Evolutionary conservation across 179 eudicot species (phyloP).

Genomic region (Spergularia azorica): DNA sequence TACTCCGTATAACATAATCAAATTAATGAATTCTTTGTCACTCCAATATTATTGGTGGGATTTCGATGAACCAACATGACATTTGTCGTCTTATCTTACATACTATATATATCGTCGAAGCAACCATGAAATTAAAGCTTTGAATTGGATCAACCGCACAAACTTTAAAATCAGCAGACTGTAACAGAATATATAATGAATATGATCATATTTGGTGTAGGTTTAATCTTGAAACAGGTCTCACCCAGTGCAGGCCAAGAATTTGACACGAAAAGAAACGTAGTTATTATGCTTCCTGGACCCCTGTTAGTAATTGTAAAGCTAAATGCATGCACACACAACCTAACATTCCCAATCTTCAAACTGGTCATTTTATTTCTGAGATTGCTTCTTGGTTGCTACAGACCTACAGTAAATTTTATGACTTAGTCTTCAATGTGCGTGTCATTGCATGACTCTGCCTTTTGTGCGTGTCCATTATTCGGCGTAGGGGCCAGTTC

Average conservation of each 20-base stretch:
- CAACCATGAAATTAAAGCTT: background rate
- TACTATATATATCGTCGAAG: background rate
- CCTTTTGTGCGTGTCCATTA: too few relatives aligned
- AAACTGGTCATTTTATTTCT: too few relatives aligned
- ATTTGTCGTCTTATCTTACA: background rate
- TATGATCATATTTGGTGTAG: constrained; percentile 9
- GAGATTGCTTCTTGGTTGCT: too few relatives aligned
- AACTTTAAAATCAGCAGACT: background rate
- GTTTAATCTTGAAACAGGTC: constrained; percentile 4
- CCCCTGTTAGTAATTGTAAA: constrained; percentile 1
- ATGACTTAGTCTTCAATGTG: too few relatives aligned
- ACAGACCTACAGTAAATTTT: too few relatives aligned
- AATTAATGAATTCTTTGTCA: background rate
- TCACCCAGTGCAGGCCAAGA: background rate
- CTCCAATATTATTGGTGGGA: background rate
- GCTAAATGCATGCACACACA: background rate
- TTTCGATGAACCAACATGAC: background rate
- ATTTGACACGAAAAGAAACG: background rate
- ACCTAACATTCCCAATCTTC: too few relatives aligned
- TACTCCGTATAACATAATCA: background rate
- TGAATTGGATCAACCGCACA: background rate
- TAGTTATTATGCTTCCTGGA: background rate
- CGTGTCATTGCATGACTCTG: too few relatives aligned
- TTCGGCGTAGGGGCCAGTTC: too few relatives aligned
- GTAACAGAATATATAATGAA: background rate